Evolutionary conservation across 2,329 filamentous ascomycete species (phyloP).

Genomic region (Ophiostoma sp.): DNA sequence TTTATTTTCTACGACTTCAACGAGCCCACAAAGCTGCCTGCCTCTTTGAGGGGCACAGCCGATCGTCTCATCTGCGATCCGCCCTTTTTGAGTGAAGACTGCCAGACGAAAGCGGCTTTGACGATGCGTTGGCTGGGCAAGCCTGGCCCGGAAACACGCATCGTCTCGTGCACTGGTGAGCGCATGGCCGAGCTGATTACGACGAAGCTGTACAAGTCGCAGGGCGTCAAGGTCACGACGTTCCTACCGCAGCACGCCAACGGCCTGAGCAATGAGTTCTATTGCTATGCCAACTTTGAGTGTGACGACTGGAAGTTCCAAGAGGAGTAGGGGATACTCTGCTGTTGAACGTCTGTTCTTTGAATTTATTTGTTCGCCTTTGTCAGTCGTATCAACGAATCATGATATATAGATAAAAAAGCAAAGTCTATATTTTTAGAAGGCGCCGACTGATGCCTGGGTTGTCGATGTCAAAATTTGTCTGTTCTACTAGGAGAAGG

Average conservation of each 20-base stretch:
- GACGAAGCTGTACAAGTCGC: constrained; percentile 63
- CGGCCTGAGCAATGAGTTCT: constrained; percentile 77
- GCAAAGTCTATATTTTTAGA: constrained; percentile 2
- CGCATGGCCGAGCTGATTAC: constrained; percentile 65
- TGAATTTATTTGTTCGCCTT: neutral
- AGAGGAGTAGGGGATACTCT: neutral
- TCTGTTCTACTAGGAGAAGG: neutral
- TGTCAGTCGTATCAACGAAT: neutral
- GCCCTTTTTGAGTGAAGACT: constrained; percentile 77
- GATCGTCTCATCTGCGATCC: constrained; percentile 75
- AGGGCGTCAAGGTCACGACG: constrained; percentile 64
- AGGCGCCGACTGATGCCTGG: constrained; percentile 9
- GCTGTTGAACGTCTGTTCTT: neutral
- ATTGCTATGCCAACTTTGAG: constrained; percentile 78
- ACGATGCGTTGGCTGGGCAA: constrained; percentile 73
- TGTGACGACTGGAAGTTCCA: constrained; percentile 53
- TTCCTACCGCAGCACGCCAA: constrained; percentile 70
- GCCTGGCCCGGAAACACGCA: constrained; percentile 32
- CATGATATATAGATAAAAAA: neutral
- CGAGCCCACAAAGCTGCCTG: constrained; percentile 64
- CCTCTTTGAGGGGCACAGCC: constrained; percentile 54
- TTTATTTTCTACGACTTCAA: constrained; percentile 75
- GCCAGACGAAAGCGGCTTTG: constrained; percentile 75
- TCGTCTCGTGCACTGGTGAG: constrained; percentile 77
- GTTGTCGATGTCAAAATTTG: neutral